A percentile compares a stretch with the other conserved stretches of the same genome.
phyloP scores from a whole-genome alignment of 176 grass and related monocot species.

The Coix lacrymajobi region DNA sequence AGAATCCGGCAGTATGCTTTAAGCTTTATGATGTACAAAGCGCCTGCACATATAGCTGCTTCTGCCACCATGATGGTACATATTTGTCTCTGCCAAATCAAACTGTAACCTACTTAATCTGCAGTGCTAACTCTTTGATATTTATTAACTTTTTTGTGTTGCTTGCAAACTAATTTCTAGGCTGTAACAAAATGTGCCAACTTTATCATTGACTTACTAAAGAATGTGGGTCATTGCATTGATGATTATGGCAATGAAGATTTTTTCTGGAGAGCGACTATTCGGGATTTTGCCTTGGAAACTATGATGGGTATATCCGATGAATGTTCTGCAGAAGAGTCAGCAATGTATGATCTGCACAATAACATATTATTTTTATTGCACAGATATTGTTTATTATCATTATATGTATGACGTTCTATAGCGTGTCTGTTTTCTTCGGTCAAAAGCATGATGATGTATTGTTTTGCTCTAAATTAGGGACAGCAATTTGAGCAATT shows the following conservation, averaged over 20 bases:
- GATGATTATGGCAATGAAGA: no score
- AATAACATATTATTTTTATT: neutral
- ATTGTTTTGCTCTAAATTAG: no score
- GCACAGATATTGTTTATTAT: neutral
- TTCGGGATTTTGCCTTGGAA: neutral
- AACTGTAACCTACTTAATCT: neutral
- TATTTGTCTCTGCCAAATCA: neutral
- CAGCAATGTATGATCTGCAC: neutral
- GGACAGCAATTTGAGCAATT: no score
- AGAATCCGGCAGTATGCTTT: neutral
- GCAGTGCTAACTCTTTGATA: neutral
- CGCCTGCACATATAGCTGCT: neutral
- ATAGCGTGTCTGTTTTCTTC: neutral
- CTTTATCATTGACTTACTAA: neutral
- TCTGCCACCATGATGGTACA: neutral
- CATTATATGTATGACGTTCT: neutral
- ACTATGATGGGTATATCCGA: neutral
- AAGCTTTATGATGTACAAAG: neutral
- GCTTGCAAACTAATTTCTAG: neutral
- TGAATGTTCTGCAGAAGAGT: neutral
- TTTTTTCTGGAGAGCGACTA: accelerated
- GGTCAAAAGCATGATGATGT: no score
- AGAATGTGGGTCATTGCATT: no score
- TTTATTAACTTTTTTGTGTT: neutral
- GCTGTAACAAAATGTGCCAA: neutral